A percentile compares a stretch with the other conserved stretches of the same genome.
Evolutionary conservation across 768 basidiomycete species (phyloP).

Genomic region (Cyathus striatus): DNA sequence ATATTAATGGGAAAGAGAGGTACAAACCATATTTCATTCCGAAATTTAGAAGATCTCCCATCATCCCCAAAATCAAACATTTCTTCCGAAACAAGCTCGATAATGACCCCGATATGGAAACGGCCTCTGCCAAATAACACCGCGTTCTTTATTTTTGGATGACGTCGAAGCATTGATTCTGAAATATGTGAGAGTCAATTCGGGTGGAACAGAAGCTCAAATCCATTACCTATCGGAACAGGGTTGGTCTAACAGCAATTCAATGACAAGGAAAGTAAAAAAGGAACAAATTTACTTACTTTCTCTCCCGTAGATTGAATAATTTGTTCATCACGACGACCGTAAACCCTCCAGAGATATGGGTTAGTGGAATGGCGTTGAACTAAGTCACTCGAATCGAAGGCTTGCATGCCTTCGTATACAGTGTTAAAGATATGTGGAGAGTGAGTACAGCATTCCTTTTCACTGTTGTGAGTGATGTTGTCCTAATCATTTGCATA

Average conservation of each 20-base stretch:
- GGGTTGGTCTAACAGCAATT: slow-evolving; percentile 23
- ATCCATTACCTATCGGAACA: slow-evolving; percentile 22
- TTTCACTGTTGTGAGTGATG: slow-evolving; percentile 5
- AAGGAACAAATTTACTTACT: slow-evolving; percentile 11
- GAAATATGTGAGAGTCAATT: slow-evolving; percentile 6
- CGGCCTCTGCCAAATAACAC: slow-evolving; percentile 34
- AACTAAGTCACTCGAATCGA: slow-evolving; percentile 27
- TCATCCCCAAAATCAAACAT: slow-evolving; percentile 17
- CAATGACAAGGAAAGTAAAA: slow-evolving; percentile 6
- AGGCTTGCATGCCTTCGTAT: slow-evolving; percentile 18
- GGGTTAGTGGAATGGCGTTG: slow-evolving; percentile 27
- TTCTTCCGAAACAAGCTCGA: slow-evolving; percentile 17
- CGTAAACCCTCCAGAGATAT: slow-evolving; percentile 21
- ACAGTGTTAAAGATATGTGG: slow-evolving; percentile 17
- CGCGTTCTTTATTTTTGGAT: slow-evolving; percentile 20
- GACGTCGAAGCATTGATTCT: slow-evolving; percentile 31
- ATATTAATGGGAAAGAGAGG: background rate
- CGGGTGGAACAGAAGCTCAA: slow-evolving; percentile 3
- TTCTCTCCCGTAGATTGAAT: slow-evolving; percentile 30
- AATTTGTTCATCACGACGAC: slow-evolving; percentile 35
- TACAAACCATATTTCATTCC: slow-evolving; percentile 18
- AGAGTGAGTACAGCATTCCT: slow-evolving; percentile 3
- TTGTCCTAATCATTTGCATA: slow-evolving; percentile 1
- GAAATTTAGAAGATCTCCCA: slow-evolving; percentile 11
- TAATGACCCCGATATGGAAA: slow-evolving; percentile 29